Conservation (phyloP, 2,329 filamentous ascomycete species). For the Tolypocladium pustulatum region DNA sequence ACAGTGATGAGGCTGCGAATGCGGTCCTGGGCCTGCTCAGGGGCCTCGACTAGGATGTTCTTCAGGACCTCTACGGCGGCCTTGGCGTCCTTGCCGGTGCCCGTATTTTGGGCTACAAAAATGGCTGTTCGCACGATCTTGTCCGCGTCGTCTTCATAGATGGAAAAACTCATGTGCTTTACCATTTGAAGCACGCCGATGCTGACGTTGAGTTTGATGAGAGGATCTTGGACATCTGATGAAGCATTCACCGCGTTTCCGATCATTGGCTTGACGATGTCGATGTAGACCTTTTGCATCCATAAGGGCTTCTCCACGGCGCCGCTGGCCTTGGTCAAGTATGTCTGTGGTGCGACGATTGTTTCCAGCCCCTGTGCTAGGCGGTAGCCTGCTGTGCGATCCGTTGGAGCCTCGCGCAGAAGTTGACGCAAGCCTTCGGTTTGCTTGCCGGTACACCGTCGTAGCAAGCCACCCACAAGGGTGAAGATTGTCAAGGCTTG, state of each 20-base stretch:
- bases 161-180: slow-evolving; percentile 35
- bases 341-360: slow-evolving; percentile 27
- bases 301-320: slow-evolving; percentile 34
- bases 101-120: slow-evolving; percentile 30
- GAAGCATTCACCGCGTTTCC: slow-evolving; percentile 23
- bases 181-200: slow-evolving; percentile 38
- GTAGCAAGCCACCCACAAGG: slow-evolving; percentile 25
- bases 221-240: slow-evolving; percentile 16
- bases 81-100: slow-evolving; percentile 31
- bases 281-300: slow-evolving; percentile 38
- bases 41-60: slow-evolving; percentile 33
- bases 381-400: slow-evolving; percentile 21
- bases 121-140: slow-evolving; percentile 39
- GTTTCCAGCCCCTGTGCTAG: slow-evolving; percentile 32
- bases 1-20: slow-evolving; percentile 37
- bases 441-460: slow-evolving; percentile 25
- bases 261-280: slow-evolving; percentile 35
- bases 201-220: slow-evolving; percentile 28
- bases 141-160: slow-evolving; percentile 41
- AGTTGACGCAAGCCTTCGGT: slow-evolving; percentile 22
- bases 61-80: slow-evolving; percentile 38
- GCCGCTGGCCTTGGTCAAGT: slow-evolving; percentile 29
- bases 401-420: slow-evolving; percentile 22
- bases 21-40: slow-evolving; percentile 35
- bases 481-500: slow-evolving; percentile 22